Conservation (phyloP, 2,329 filamentous ascomycete genomes). For the Nemania sp. region DNA sequence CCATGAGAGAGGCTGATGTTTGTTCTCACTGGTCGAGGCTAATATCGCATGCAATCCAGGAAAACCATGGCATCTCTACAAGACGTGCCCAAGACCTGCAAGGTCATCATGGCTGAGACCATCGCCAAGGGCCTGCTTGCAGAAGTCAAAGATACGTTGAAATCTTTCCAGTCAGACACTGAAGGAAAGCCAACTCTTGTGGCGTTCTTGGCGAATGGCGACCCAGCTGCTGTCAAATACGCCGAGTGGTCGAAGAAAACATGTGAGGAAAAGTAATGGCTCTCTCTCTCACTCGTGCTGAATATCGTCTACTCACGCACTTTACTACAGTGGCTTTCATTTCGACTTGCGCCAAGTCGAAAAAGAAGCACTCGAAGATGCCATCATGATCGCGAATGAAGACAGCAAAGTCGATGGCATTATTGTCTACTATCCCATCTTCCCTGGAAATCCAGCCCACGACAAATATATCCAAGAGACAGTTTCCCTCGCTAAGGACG, state of each 20-base stretch:
- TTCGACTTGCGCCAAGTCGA: constrained; percentile 84
- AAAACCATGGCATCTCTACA: constrained; percentile 45
- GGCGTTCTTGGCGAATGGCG: constrained; percentile 88
- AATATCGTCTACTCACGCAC: constrained; percentile 26
- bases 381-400: constrained; percentile 80
- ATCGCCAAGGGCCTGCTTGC: constrained; percentile 80
- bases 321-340: constrained; percentile 71
- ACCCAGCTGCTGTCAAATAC: constrained; percentile 90
- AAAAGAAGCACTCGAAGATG: constrained; percentile 88
- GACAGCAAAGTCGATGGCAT: constrained; percentile 81
- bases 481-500: constrained; percentile 86
- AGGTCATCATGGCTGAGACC: constrained; percentile 85
- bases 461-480: constrained; percentile 97
- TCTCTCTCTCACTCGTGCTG: constrained; percentile 6
- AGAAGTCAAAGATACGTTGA: constrained; percentile 77
- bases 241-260: constrained; percentile 98
- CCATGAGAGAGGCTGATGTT: neutral
- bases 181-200: constrained; percentile 72
- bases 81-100: constrained; percentile 71
- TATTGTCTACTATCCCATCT: constrained; percentile 98
- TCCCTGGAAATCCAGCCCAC: constrained; percentile 75
- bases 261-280: constrained; percentile 85
- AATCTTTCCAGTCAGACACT: constrained; percentile 64
- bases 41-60: constrained; percentile 12
- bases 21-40: neutral